phyloP scores from a whole-genome alignment of 768 basidiomycete genomes.

The Roridomyces roridus region DNA sequence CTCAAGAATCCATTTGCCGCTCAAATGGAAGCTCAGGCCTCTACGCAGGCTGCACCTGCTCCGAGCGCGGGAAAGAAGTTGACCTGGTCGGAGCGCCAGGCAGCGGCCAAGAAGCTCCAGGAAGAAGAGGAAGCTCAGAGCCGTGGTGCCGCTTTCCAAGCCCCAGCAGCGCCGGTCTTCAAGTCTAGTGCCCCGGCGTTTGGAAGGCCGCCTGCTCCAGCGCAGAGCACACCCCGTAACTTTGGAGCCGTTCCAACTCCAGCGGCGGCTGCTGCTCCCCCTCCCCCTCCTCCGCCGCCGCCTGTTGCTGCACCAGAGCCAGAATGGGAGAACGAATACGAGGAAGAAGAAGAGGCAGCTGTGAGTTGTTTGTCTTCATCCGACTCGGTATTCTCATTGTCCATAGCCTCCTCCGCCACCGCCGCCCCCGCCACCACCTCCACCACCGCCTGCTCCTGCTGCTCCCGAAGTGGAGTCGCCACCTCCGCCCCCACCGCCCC shows the following conservation, averaged over 20 bases:
- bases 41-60: slow-evolving; percentile 30
- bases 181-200: slow-evolving; percentile 55
- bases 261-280: slow-evolving; percentile 34
- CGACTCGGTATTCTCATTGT: slow-evolving; percentile 3
- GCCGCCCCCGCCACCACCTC: slow-evolving; percentile 50
- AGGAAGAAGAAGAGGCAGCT: slow-evolving; percentile 35
- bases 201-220: slow-evolving; percentile 47
- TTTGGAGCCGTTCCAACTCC: slow-evolving; percentile 51
- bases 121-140: slow-evolving; percentile 80
- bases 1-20: slow-evolving; percentile 83
- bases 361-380: slow-evolving; percentile 30
- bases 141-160: slow-evolving; percentile 55
- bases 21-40: slow-evolving; percentile 50
- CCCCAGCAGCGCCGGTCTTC: slow-evolving; percentile 46
- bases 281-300: slow-evolving; percentile 30
- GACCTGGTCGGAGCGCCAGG: slow-evolving; percentile 95
- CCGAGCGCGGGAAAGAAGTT: slow-evolving; percentile 69
- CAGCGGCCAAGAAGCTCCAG: slow-evolving; percentile 83
- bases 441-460: slow-evolving; percentile 37
- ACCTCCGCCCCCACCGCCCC: slow-evolving; percentile 46
- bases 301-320: slow-evolving; percentile 32
- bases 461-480: slow-evolving; percentile 41
- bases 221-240: slow-evolving; percentile 44
- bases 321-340: slow-evolving; percentile 33
- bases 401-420: slow-evolving; percentile 42